A percentile compares a stretch with the other conserved stretches of the same genome.
Evolutionary conservation across 257 asterid species (phyloP).

Genomic region (Euphrasia confusa): DNA sequence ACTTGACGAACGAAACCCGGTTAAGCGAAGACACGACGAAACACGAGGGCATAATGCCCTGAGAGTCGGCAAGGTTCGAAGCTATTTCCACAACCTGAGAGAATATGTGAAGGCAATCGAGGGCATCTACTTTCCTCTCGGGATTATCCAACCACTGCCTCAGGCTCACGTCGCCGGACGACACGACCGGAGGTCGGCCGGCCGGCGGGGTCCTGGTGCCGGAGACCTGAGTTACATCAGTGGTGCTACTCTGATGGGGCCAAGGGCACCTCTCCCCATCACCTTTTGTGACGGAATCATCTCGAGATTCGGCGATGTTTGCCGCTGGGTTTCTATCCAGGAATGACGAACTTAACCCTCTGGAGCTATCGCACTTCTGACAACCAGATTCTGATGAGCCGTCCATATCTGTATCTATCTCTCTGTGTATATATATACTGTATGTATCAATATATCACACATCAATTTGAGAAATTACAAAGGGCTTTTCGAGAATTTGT

Average conservation of each 20-base stretch:
- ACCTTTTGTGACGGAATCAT: slow-evolving; percentile 53
- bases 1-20: slow-evolving; percentile 76
- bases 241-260: no score
- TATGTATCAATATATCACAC: slow-evolving; percentile 12
- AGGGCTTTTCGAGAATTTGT: slow-evolving; percentile 19
- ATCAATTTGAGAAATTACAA: slow-evolving; percentile 17
- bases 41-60: slow-evolving; percentile 89
- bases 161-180: slow-evolving; percentile 55
- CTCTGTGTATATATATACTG: no score
- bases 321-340: slow-evolving; percentile 42
- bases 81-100: slow-evolving; percentile 82
- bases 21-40: slow-evolving; percentile 77
- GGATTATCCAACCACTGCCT: slow-evolving; percentile 92
- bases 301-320: slow-evolving; percentile 35
- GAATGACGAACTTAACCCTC: slow-evolving; percentile 58
- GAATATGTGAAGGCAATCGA: slow-evolving; percentile 85
- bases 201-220: not conserved
- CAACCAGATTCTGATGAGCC: slow-evolving; percentile 84
- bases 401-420: slow-evolving; percentile 39
- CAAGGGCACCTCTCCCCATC: no score
- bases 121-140: slow-evolving; percentile 66
- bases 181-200: slow-evolving; percentile 30
- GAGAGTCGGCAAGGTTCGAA: slow-evolving; percentile 60
- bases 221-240: no score
- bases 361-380: slow-evolving; percentile 55